These are phyloP conservation scores for Pythium rishiriense DNA, from an alignment of 352 stramenopile species.

Conservation along the genomic window DNA sequence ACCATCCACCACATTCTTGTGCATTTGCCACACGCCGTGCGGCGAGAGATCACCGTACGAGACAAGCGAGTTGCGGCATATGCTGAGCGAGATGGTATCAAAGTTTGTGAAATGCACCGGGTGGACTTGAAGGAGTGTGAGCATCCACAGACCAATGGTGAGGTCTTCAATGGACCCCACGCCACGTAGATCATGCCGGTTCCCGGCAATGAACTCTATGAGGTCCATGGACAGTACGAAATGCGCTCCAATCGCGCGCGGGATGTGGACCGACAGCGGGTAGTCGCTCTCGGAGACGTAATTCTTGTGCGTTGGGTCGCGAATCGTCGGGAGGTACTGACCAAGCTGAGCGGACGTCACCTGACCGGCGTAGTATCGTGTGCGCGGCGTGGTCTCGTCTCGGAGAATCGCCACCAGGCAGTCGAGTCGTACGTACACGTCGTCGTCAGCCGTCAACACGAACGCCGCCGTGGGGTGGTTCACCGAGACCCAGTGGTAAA, in stretches of 20 bases:
- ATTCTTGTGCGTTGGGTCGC: background rate
- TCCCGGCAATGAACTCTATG: conserved; percentile 30
- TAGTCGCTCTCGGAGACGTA: background rate
- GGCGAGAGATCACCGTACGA: conserved; percentile 47
- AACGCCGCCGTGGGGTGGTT: background rate
- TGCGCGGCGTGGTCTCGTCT: background rate
- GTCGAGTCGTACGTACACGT: background rate
- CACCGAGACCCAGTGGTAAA: conserved; percentile 13
- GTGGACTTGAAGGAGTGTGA: conserved; percentile 36
- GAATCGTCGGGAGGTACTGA: background rate
- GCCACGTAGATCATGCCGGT: conserved; percentile 6
- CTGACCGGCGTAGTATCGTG: background rate
- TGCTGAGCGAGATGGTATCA: too few species aligned
- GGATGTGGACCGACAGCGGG: conserved; percentile 4
- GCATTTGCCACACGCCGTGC: conserved; percentile 40
- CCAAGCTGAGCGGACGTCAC: background rate
- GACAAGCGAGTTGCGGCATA: conserved; percentile 33
- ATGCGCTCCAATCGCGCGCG: conserved; percentile 34
- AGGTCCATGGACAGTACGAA: conserved; percentile 38
- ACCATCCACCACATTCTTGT: conserved; percentile 35
- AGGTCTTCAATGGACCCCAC: conserved; percentile 45
- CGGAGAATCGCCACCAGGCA: background rate
- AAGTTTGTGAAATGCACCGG: too few species aligned
- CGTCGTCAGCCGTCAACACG: conserved; percentile 34
- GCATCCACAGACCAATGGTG: conserved; percentile 46